These are phyloP conservation scores for Gastrolobium villosum DNA, from an alignment of 306 rosid species.

Conservation along the genomic window DNA sequence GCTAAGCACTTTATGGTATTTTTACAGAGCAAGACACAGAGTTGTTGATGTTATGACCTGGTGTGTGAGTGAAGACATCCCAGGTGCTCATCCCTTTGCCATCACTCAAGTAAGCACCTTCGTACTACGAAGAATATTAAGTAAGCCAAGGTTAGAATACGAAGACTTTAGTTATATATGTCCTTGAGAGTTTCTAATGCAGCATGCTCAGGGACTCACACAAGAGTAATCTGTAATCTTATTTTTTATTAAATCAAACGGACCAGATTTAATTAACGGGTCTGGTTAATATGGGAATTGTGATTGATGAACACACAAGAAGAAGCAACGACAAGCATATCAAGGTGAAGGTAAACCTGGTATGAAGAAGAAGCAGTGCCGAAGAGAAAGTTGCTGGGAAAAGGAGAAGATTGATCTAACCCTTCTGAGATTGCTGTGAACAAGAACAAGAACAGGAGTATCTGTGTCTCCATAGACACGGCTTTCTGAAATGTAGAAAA, in stretches of 20 bases:
- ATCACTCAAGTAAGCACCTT: slow-evolving; percentile 74
- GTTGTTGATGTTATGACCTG: slow-evolving; percentile 50
- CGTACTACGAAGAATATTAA: slow-evolving; percentile 54
- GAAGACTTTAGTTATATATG: background rate
- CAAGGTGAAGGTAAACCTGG: slow-evolving; percentile 58
- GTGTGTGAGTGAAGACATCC: slow-evolving; percentile 75
- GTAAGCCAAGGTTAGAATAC: background rate
- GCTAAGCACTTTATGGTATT: background rate
- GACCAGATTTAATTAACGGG: background rate
- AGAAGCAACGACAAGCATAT: background rate
- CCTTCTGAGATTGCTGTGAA: slow-evolving; percentile 1
- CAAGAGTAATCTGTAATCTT: too few relatives aligned
- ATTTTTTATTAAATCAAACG: too few relatives aligned
- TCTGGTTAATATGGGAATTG: background rate
- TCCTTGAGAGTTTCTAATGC: background rate
- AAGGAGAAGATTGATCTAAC: slow-evolving; percentile 42
- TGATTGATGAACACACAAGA: background rate
- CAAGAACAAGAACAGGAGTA: slow-evolving; percentile 2
- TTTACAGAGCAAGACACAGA: background rate
- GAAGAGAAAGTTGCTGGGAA: slow-evolving; percentile 66
- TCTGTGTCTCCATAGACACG: background rate
- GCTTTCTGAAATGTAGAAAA: background rate
- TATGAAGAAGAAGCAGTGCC: slow-evolving; percentile 89
- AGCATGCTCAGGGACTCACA: too few relatives aligned
- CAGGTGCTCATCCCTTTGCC: slow-evolving; percentile 78